phyloP scores from a whole-genome alignment of 306 rosid species.

The Gillenia trifoliata region DNA sequence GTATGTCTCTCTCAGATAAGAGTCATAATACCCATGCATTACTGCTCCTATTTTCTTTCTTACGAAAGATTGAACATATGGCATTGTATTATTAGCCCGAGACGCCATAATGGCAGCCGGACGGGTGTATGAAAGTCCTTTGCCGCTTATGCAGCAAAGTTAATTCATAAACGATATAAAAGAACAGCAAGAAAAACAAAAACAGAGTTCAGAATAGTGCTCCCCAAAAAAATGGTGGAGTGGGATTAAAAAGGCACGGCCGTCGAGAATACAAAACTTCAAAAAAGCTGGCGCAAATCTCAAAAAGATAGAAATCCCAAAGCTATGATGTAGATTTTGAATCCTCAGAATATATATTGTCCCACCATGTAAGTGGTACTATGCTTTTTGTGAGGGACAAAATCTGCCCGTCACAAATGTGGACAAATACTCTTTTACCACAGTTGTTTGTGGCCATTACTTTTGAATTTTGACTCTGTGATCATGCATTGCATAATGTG shows the following conservation, averaged over 20 bases:
- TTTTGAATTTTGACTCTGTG: constrained; percentile 5
- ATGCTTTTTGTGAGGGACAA: neutral
- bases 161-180: too few species aligned
- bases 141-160: too few species aligned
- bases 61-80: too few species aligned
- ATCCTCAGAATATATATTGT: constrained; percentile 13
- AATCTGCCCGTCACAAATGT: neutral
- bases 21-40: too few species aligned
- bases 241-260: constrained; percentile 26
- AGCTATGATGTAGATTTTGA: constrained; percentile 15
- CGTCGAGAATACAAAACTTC: constrained; percentile 23
- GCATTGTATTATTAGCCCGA: too few species aligned
- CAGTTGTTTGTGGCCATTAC: constrained; percentile 14
- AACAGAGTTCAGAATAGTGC: too few species aligned
- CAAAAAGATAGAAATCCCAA: constrained; percentile 26
- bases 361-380: constrained; percentile 7
- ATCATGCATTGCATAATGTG: neutral
- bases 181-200: too few species aligned
- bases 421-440: neutral
- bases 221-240: neutral
- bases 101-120: accelerated
- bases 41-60: too few species aligned
- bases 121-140: too few species aligned
- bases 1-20: too few species aligned
- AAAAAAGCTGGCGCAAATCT: constrained; percentile 39